phyloP scores from a whole-genome alignment of 2,329 filamentous ascomycete genomes.

The Zasmidium angulare region DNA sequence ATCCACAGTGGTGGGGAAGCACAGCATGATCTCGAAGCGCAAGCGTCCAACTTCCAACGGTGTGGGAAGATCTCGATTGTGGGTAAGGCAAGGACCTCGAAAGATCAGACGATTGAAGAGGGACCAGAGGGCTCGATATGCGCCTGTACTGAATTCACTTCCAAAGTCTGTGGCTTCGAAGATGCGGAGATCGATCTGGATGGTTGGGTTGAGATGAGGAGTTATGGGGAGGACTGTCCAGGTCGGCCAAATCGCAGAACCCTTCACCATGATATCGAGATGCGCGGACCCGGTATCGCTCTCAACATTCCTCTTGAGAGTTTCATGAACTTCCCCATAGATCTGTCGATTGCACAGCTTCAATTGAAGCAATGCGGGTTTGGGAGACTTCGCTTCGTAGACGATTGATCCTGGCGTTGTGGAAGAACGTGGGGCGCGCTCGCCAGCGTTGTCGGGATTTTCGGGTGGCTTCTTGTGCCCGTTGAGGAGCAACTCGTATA shows the following conservation, averaged over 20 bases:
- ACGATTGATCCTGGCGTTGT: conserved; percentile 9
- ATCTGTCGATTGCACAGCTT: conserved; percentile 13
- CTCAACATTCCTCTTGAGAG: conserved; percentile 2
- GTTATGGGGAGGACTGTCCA: conserved; percentile 14
- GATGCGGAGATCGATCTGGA: conserved; percentile 12
- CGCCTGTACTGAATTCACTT: conserved; percentile 19
- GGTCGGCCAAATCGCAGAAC: conserved; percentile 19
- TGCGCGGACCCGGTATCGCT: not conserved
- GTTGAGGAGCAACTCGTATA: conserved; percentile 12
- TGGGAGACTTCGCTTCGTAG: conserved; percentile 13
- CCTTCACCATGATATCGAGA: conserved; percentile 17
- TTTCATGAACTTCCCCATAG: conserved; percentile 7
- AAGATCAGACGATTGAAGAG: conserved; percentile 14
- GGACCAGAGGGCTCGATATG: conserved; percentile 17
- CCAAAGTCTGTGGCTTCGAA: conserved; percentile 11
- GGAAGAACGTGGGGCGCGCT: not conserved
- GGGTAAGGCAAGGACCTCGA: conserved; percentile 12
- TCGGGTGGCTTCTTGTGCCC: conserved; percentile 8
- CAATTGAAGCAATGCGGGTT: conserved; percentile 16
- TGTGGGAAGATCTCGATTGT: not conserved
- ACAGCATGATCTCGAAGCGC: conserved; percentile 15
- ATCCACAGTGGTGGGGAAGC: conserved; percentile 16
- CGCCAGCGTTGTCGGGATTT: conserved; percentile 8
- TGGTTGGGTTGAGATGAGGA: conserved; percentile 6
- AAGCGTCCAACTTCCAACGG: conserved; percentile 11